A percentile compares a stretch with the other conserved stretches of the same genome.
These are phyloP conservation scores for Chaetomium globosum DNA, from an alignment of 2,329 filamentous ascomycete genomes.

Conservation along the genomic window DNA sequence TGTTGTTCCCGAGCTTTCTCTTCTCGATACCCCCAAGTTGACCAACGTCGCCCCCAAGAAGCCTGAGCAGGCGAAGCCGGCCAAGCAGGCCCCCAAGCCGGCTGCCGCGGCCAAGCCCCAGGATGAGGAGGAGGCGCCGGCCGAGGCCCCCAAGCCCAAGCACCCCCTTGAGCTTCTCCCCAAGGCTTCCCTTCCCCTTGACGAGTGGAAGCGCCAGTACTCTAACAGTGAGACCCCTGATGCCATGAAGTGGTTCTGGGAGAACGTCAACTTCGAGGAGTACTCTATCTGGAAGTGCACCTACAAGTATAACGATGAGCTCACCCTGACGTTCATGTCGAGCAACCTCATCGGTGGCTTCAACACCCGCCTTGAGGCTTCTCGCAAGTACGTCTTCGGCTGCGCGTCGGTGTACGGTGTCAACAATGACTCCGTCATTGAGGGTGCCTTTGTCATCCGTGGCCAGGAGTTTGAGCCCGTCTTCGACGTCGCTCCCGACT, in stretches of 20 bases:
- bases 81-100: slow-evolving; percentile 51
- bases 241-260: slow-evolving; percentile 97
- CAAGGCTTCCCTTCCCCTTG: slow-evolving; percentile 77
- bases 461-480: slow-evolving; percentile 83
- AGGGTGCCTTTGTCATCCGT: slow-evolving; percentile 92
- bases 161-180: slow-evolving; percentile 88
- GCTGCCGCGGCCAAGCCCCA: slow-evolving; percentile 42
- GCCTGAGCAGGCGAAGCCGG: slow-evolving; percentile 60
- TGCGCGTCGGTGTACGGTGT: slow-evolving; percentile 83
- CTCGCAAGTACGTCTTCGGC: slow-evolving; percentile 98
- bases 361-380: slow-evolving; percentile 94
- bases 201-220: slow-evolving; percentile 99
- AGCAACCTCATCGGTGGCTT: slow-evolving; percentile 98
- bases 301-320: slow-evolving; percentile 99
- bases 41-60: slow-evolving; percentile 75
- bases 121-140: slow-evolving; percentile 51
- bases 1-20: slow-evolving; percentile 72
- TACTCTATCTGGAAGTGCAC: slow-evolving; percentile 93
- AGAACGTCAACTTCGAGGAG: slow-evolving; percentile 90
- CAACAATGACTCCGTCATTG: slow-evolving; percentile 86
- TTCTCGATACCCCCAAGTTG: slow-evolving; percentile 80
- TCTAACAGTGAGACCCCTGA: slow-evolving; percentile 89
- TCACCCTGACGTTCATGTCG: slow-evolving; percentile 97
- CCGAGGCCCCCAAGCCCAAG: slow-evolving; percentile 82
- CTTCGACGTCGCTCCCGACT: slow-evolving; percentile 96